Percentiles rank a stretch among this genome's conserved stretches.
Evolutionary conservation across 306 rosid species (phyloP).

Genomic region (Spatholobus suberectus): DNA sequence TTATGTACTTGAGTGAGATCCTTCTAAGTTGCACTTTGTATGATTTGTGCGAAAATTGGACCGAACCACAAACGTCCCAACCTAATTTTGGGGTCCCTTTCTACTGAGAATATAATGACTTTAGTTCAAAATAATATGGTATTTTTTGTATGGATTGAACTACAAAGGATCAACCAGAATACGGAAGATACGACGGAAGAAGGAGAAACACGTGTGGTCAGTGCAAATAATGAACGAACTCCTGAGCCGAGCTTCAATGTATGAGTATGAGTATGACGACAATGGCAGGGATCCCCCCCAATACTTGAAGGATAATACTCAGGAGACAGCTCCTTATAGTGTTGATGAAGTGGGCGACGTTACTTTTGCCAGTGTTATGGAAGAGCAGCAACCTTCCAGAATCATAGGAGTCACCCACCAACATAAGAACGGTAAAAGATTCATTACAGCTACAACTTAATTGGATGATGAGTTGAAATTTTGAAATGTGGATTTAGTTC

Average conservation of each 20-base stretch:
- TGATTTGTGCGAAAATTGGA: too few relatives aligned
- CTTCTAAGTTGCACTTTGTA: too few relatives aligned
- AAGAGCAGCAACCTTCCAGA: neutral
- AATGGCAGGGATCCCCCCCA: neutral
- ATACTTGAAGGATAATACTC: neutral
- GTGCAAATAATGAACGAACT: conserved; percentile 29
- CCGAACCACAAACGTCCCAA: too few relatives aligned
- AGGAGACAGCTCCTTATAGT: neutral
- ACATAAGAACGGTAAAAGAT: neutral
- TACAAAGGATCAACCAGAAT: neutral
- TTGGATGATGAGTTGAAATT: neutral
- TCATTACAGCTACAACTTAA: neutral
- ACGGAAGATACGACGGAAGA: conserved; percentile 2
- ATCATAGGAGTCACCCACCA: too few relatives aligned
- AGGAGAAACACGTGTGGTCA: conserved; percentile 35
- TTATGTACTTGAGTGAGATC: too few relatives aligned
- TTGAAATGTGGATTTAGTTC: too few relatives aligned
- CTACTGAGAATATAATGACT: too few relatives aligned
- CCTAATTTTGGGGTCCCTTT: too few relatives aligned
- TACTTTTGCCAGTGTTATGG: neutral
- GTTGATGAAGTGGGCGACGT: neutral
- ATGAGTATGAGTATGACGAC: conserved; percentile 30
- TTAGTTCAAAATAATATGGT: too few relatives aligned
- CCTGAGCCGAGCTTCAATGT: neutral
- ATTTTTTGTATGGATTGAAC: neutral